Conservation (phyloP, 441 rosid genomes). For the Geranium incanum region DNA sequence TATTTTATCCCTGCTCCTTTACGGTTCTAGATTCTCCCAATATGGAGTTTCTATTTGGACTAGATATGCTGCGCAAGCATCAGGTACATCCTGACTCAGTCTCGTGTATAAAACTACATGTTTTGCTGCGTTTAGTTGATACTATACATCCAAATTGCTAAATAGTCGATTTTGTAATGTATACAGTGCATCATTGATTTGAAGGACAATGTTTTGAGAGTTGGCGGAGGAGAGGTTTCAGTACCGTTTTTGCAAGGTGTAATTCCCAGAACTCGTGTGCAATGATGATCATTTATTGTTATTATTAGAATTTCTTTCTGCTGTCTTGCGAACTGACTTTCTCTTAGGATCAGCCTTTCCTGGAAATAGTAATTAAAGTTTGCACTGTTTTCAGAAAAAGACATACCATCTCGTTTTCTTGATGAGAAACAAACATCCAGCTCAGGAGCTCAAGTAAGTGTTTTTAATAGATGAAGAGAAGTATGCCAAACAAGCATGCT, state of each 20-base stretch:
- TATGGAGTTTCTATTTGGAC: constrained; percentile 95
- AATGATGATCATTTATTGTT: not conserved
- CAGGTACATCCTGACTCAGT: constrained; percentile 49
- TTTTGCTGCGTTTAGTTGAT: not conserved
- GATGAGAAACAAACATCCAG: constrained; percentile 85
- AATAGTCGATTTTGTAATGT: not conserved
- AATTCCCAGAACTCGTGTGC: constrained; percentile 20
- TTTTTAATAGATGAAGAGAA: not conserved
- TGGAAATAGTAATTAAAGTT: constrained; percentile 11
- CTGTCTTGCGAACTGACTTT: not conserved
- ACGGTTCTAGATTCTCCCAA: constrained; percentile 87
- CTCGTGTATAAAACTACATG: constrained; percentile 5
- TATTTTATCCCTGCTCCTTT: constrained; percentile 86
- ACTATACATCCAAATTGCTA: not conserved
- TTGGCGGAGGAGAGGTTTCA: constrained; percentile 93
- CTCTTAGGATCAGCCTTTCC: not conserved
- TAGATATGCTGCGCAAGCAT: constrained; percentile 99
- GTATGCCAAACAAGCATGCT: not conserved
- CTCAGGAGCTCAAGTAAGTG: constrained; percentile 65
- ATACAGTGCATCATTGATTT: constrained; percentile 83
- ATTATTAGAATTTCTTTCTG: constrained; percentile 5
- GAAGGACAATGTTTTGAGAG: constrained; percentile 78
- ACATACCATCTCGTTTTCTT: constrained; percentile 65
- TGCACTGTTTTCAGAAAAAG: constrained; percentile 54
- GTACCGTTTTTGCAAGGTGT: constrained; percentile 94